Conservation (phyloP, 2,329 filamentous ascomycete species). For the Clarireedia monteithiana region DNA sequence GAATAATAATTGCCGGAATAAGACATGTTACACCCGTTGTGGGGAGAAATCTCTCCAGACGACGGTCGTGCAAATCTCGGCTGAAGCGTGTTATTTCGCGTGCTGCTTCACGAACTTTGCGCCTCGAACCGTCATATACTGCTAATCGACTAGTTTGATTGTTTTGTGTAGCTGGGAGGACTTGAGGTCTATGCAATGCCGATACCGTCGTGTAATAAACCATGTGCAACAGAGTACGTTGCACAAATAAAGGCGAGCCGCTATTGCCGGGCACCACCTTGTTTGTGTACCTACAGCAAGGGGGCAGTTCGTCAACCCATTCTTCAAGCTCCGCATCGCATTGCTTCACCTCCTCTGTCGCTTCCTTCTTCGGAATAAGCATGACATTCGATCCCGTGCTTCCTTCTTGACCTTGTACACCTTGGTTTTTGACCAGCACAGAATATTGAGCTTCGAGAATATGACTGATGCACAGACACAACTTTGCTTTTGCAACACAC, state of each 20-base stretch:
- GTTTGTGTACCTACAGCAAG: slow-evolving; percentile 61
- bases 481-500: slow-evolving; percentile 86
- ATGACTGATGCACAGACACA: slow-evolving; percentile 82
- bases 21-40: slow-evolving; percentile 89
- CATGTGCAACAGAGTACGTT: slow-evolving; percentile 85
- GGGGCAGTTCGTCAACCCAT: slow-evolving; percentile 68
- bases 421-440: slow-evolving; percentile 76
- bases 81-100: slow-evolving; percentile 58
- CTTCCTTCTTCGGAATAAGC: slow-evolving; percentile 80
- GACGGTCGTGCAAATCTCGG: slow-evolving; percentile 62
- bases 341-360: slow-evolving; percentile 66
- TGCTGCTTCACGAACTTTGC: too few relatives aligned
- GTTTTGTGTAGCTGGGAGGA: slow-evolving; percentile 33
- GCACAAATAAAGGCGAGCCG: slow-evolving; percentile 53
- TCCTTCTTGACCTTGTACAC: slow-evolving; percentile 67
- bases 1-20: slow-evolving; percentile 87
- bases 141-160: too few relatives aligned
- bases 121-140: too few relatives aligned
- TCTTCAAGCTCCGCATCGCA: slow-evolving; percentile 73
- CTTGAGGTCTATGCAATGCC: slow-evolving; percentile 84
- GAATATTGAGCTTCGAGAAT: slow-evolving; percentile 90
- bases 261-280: slow-evolving; percentile 49
- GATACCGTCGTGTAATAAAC: slow-evolving; percentile 88
- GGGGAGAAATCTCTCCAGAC: slow-evolving; percentile 72
- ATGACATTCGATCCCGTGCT: slow-evolving; percentile 70